Base-by-base conservation (phyloP, 1,284 basidiomycete genomes). In the Malassezia furfur region DNA sequence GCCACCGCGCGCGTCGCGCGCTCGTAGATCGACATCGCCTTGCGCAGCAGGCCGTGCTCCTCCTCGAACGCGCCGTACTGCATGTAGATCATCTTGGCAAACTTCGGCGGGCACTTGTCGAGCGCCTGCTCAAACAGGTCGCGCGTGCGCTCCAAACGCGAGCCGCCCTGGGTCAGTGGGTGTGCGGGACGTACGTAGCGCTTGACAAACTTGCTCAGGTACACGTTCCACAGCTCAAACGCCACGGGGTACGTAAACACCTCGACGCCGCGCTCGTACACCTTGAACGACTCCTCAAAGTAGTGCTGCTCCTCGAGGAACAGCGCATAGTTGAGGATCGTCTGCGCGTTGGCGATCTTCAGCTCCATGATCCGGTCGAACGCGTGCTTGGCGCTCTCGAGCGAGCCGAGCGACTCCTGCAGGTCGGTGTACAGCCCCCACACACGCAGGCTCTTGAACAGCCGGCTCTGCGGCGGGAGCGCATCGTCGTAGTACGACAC, bases 181-280 rank as follows among this genome's bases (percentile, higher is more conserved):
- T 6, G 15, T 41, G 9, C 7, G 21, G 17, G 5, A 45, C 43
- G 25, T 45, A 45, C 43, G 64, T 94, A 96, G 75, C 94, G 85
- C 77, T 91, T 93, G 62, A 93, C 83, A 73, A 99, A 99, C 77
- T 96, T 96, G 55, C 88, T 86, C 37, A 99, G 79, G 76, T 96
- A 99, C 55, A 96, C 93, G 75, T 99, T 98, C 93, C 94, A 98
- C 62, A 99, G 84, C 77, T 99, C 94, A 74, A 96, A 98, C 2
- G 90, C 93, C 45, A 98, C 84, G 0, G 94, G 94, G 80, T 91
- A 98, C 7, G 91, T 91, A 80, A 98, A 98, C 17, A 96, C 79
- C 65, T 98, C 94, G 9, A 94, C 89, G 40, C 94, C 94, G 43
- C 93, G 84, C 75, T 98, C 94, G 75, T 96, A 99, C 35, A 96